Evolutionary conservation across 2,329 filamentous ascomycete species (phyloP).

Genomic region (Meredithiella fracta): DNA sequence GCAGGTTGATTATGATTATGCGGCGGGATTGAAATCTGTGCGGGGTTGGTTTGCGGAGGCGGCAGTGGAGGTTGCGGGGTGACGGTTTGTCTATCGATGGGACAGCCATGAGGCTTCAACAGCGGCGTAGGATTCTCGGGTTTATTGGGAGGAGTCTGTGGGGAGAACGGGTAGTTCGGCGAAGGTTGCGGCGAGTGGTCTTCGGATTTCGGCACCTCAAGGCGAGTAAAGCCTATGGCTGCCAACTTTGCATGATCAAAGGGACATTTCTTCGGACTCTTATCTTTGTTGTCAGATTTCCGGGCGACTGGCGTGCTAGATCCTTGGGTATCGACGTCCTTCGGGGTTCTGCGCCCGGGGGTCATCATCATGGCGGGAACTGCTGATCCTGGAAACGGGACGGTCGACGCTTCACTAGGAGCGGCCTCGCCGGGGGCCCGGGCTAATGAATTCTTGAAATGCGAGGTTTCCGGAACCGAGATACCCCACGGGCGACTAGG

Average conservation of each 20-base stretch:
- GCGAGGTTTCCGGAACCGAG: constrained; percentile 45
- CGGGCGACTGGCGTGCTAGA: constrained; percentile 15
- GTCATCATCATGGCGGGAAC: constrained; percentile 24
- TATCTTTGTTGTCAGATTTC: neutral
- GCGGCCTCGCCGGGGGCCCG: neutral
- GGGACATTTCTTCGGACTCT: constrained; percentile 35
- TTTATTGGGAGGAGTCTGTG: neutral
- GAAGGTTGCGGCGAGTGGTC: neutral
- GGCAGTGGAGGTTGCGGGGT: constrained; percentile 16
- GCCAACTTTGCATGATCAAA: constrained; percentile 36
- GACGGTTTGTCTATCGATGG: neutral
- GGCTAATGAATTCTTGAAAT: neutral
- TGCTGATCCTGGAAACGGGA: constrained; percentile 28
- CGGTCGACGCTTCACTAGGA: neutral
- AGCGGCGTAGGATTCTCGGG: neutral
- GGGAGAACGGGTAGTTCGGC: neutral
- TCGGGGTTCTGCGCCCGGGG: neutral
- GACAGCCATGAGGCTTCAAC: neutral
- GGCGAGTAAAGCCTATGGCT: constrained; percentile 19
- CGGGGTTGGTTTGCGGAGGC: constrained; percentile 5
- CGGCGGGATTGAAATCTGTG: constrained; percentile 6
- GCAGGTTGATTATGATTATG: constrained; percentile 28
- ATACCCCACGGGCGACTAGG: constrained; percentile 91
- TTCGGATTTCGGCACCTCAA: neutral
- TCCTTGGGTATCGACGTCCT: constrained; percentile 19